Evolutionary conservation across 441 rosid genomes (phyloP).

Genomic region (Brassica balearica): DNA sequence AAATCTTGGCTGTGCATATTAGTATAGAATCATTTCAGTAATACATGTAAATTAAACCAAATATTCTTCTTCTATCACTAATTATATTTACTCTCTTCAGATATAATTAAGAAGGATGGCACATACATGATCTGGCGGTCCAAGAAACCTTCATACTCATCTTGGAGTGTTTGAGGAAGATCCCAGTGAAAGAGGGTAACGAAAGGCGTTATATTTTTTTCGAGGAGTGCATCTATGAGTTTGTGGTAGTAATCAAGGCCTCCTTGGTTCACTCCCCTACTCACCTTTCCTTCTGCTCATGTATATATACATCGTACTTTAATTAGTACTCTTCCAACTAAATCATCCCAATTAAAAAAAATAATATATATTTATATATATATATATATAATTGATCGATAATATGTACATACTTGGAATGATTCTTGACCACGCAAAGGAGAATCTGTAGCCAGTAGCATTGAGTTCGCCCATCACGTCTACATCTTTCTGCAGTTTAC

Average conservation of each 20-base stretch:
- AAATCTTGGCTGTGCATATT: constrained; percentile 36
- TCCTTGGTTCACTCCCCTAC: not conserved
- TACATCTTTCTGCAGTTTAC: constrained; percentile 29
- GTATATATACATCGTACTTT: not conserved
- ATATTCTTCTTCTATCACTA: not conserved
- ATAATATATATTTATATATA: too few species aligned
- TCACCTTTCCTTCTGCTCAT: constrained; percentile 39
- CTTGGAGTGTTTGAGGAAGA: constrained; percentile 44
- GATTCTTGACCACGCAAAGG: constrained; percentile 44
- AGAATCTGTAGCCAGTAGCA: constrained; percentile 35
- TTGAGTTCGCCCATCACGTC: constrained; percentile 2
- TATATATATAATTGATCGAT: not conserved
- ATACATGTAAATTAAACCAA: not conserved
- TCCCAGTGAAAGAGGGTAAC: constrained; percentile 46
- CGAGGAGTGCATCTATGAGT: constrained; percentile 12
- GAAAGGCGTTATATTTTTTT: constrained; percentile 30
- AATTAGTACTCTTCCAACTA: not conserved
- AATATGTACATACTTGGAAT: constrained; percentile 30
- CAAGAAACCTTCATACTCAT: constrained; percentile 43
- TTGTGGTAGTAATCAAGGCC: constrained; percentile 29
- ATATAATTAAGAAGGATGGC: not conserved
- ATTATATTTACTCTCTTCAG: too few species aligned
- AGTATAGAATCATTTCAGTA: not conserved
- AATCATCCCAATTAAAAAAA: not conserved
- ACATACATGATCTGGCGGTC: constrained; percentile 37